Conservation (phyloP, 306 rosid species). For the Purshia tridentata region DNA sequence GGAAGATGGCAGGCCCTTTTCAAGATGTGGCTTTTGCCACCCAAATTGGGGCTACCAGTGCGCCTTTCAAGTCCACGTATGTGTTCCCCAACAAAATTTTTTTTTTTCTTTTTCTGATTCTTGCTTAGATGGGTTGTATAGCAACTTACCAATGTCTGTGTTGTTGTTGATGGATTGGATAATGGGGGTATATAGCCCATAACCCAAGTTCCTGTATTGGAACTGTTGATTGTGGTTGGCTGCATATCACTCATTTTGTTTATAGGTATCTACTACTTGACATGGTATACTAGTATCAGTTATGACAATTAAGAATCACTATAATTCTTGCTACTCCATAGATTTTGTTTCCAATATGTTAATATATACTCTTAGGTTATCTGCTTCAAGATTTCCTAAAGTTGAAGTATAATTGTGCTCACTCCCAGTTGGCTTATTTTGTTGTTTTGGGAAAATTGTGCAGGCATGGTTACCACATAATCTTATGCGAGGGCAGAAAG, state of each 20-base stretch:
- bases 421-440: constrained; percentile 3
- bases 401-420: not conserved
- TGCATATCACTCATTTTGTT: not conserved
- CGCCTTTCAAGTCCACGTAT: constrained; percentile 94
- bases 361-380: not conserved
- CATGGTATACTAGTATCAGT: not conserved
- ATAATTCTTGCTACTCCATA: not conserved
- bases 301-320: not conserved
- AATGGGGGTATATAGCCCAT: not conserved
- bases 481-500: constrained; percentile 89
- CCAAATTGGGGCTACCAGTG: constrained; percentile 74
- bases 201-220: not conserved
- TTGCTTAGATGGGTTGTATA: not conserved
- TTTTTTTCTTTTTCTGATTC: no score
- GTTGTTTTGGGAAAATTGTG: constrained; percentile 27
- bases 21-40: constrained; percentile 95
- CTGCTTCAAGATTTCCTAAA: not conserved
- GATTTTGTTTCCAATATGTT: not conserved
- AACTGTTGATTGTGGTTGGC: not conserved
- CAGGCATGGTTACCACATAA: constrained; percentile 97
- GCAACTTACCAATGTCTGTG: not conserved
- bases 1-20: constrained; percentile 98
- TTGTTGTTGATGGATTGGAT: not conserved
- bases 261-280: no score
- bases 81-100: not conserved